Conservation (phyloP, 1,284 basidiomycete species). For the Cutaneotrichosporon sp. region DNA sequence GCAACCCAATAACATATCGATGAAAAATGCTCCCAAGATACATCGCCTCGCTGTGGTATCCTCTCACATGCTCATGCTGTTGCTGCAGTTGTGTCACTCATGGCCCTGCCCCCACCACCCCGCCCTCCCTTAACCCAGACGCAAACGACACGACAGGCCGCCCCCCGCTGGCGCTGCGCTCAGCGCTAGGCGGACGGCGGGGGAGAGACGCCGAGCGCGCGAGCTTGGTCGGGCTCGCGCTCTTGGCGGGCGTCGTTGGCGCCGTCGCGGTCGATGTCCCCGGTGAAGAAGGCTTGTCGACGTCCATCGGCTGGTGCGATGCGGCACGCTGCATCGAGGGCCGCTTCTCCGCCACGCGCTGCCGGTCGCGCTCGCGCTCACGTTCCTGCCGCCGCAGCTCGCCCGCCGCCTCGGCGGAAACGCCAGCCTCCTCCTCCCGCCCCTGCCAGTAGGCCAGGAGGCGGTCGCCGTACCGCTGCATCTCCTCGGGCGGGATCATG, state of each 20-base stretch:
- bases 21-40: conserved; percentile 2
- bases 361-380: conserved; percentile 10
- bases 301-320: conserved; percentile 11
- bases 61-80: conserved; percentile 7
- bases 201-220: conserved; percentile 4
- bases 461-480: conserved; percentile 93
- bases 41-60: neutral
- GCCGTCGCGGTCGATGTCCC: conserved; percentile 1
- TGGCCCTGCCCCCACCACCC: conserved; percentile 3
- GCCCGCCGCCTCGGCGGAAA: conserved; percentile 1
- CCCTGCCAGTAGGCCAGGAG: conserved; percentile 61
- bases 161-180: neutral
- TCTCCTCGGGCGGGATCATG: conserved; percentile 83
- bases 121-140: conserved; percentile 9
- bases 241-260: neutral
- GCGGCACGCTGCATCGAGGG: neutral
- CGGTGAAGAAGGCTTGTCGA: conserved; percentile 13
- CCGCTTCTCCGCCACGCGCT: conserved; percentile 1
- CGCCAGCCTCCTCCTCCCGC: conserved; percentile 30
- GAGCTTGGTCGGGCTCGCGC: neutral
- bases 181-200: neutral
- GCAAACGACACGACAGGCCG: conserved; percentile 14
- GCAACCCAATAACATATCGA: neutral
- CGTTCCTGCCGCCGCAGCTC: conserved; percentile 14
- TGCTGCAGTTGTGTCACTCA: neutral